A percentile compares a stretch with the other conserved stretches of the same genome.
These are phyloP conservation scores for Apiospora pterosperma DNA, from an alignment of 2,329 filamentous ascomycete species.

Conservation along the genomic window DNA sequence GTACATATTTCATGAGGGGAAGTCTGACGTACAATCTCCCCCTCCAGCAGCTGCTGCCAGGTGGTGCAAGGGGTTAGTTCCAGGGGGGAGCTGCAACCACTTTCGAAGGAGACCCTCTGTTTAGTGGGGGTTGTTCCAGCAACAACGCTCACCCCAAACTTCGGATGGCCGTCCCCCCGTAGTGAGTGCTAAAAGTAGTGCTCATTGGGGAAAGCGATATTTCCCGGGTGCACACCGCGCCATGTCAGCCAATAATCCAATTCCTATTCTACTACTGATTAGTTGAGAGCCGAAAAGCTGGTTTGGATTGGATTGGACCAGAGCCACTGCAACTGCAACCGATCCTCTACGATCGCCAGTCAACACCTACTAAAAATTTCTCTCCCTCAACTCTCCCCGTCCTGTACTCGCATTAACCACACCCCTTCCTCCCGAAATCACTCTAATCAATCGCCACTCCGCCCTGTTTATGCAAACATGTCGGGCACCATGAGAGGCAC, in stretches of 20 bases:
- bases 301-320: background rate
- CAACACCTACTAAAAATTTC: conserved; percentile 3
- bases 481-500: conserved; percentile 67
- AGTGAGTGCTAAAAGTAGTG: too few relatives aligned
- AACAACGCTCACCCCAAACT: background rate
- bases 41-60: too few relatives aligned
- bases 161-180: background rate
- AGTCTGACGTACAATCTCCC: too few relatives aligned
- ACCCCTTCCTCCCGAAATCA: conserved; percentile 9
- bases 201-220: conserved; percentile 1
- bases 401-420: background rate
- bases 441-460: conserved; percentile 15
- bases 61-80: too few relatives aligned
- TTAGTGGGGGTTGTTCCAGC: too few relatives aligned
- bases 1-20: too few relatives aligned
- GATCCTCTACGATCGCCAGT: background rate
- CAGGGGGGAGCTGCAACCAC: too few relatives aligned
- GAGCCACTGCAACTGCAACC: background rate
- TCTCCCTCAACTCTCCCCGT: background rate
- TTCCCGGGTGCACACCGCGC: background rate
- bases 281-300: background rate
- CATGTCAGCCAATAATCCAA: background rate
- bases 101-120: too few relatives aligned
- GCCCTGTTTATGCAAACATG: conserved; percentile 37
- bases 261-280: background rate